These are phyloP conservation scores for Hebeloma cylindrosporum DNA, from an alignment of 768 basidiomycete species.

Conservation along the genomic window DNA sequence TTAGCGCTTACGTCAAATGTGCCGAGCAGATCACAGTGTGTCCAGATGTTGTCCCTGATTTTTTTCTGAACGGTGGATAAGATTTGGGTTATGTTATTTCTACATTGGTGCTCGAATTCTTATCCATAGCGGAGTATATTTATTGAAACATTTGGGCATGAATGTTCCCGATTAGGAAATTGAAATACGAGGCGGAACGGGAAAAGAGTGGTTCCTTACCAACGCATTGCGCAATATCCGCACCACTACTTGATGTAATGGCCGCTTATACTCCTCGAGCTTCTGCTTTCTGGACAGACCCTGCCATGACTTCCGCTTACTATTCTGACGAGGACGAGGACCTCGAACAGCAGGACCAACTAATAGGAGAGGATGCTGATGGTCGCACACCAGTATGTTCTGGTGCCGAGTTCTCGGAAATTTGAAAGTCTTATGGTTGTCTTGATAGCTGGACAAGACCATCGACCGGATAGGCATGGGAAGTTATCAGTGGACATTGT, in stretches of 20 bases:
- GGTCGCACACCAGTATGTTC: slow-evolving; percentile 47
- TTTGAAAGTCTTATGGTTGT: slow-evolving; percentile 14
- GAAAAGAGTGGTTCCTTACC: no score
- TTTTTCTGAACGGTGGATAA: no score
- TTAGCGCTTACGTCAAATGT: no score
- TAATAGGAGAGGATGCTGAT: slow-evolving; percentile 38
- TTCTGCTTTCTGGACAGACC: slow-evolving; percentile 48
- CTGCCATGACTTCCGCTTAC: slow-evolving; percentile 36
- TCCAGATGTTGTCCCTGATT: no score
- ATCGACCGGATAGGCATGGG: slow-evolving; percentile 94
- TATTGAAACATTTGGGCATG: no score
- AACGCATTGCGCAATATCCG: no score
- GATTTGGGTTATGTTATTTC: no score
- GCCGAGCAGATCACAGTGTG: no score
- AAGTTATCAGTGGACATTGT: slow-evolving; percentile 78
- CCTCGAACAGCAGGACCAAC: slow-evolving; percentile 35
- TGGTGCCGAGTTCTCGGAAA: not conserved
- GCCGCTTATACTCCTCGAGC: slow-evolving; percentile 41
- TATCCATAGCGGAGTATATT: no score
- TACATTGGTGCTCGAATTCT: no score
- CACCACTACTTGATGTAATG: slow-evolving; percentile 41
- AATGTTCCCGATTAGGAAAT: no score
- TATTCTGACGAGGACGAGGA: slow-evolving; percentile 38
- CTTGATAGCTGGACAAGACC: slow-evolving; percentile 65
- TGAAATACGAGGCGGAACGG: no score